phyloP scores from a whole-genome alignment of 1,284 basidiomycete species.

The Ceratobasidium sp. region DNA sequence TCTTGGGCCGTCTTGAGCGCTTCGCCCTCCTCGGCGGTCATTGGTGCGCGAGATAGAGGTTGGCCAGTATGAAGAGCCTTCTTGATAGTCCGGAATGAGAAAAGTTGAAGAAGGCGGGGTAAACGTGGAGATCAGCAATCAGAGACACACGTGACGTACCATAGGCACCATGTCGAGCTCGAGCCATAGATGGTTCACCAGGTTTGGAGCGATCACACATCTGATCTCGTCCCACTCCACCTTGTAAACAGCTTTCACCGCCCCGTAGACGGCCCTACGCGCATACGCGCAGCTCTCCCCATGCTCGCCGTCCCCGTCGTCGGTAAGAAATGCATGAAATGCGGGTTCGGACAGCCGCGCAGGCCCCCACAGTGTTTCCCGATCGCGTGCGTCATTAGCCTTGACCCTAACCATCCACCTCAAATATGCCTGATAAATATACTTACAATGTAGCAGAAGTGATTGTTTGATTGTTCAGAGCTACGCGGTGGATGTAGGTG shows the following conservation, averaged over 20 bases:
- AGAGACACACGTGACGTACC: constrained; percentile 79
- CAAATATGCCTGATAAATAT: too few relatives aligned
- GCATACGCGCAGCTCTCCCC: too few relatives aligned
- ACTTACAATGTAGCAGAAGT: too few relatives aligned
- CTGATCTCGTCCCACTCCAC: constrained; percentile 34
- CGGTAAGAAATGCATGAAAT: too few relatives aligned
- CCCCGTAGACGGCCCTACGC: too few relatives aligned
- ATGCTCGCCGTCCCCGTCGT: constrained; percentile 9
- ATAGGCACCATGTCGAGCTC: constrained; percentile 81
- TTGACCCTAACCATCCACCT: too few relatives aligned
- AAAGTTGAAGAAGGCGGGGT: constrained; percentile 79
- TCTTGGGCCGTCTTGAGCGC: background rate
- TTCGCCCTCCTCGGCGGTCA: constrained; percentile 55
- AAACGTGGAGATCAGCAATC: constrained; percentile 72
- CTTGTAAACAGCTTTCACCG: background rate
- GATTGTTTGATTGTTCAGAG: too few relatives aligned
- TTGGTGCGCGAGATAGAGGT: constrained; percentile 52
- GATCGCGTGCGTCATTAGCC: too few relatives aligned
- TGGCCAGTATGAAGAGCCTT: constrained; percentile 62
- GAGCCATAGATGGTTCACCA: constrained; percentile 82
- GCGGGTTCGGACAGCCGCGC: constrained; percentile 2
- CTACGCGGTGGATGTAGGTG: too few relatives aligned
- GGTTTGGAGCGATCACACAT: constrained; percentile 80
- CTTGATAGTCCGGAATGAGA: constrained; percentile 67
- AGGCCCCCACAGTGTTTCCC: too few relatives aligned